Evolutionary conservation across 2,329 filamentous ascomycete species (phyloP).

Genomic region (Acarospora socialis): DNA sequence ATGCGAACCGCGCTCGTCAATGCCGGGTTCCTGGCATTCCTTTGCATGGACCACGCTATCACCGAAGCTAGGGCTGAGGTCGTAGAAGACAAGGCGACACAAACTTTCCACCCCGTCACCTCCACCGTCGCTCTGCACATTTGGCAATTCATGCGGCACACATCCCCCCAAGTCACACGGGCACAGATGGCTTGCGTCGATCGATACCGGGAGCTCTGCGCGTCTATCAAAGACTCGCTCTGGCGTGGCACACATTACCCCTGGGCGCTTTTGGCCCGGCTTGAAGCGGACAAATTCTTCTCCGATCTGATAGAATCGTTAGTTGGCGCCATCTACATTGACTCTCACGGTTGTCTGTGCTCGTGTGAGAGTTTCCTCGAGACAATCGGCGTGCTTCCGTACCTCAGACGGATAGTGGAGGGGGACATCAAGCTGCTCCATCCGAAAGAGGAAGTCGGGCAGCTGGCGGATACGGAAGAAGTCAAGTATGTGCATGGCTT

Average conservation of each 20-base stretch:
- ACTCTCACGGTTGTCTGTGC: constrained; percentile 48
- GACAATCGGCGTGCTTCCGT: constrained; percentile 49
- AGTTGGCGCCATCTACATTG: constrained; percentile 71
- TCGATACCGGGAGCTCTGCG: constrained; percentile 36
- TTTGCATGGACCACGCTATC: constrained; percentile 4
- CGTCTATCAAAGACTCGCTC: constrained; percentile 38
- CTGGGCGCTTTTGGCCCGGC: constrained; percentile 55
- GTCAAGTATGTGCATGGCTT: constrained; percentile 39
- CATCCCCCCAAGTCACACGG: constrained; percentile 32
- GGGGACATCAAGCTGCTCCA: constrained; percentile 42
- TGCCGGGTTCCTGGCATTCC: too few relatives aligned
- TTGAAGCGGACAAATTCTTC: constrained; percentile 61
- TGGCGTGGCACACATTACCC: constrained; percentile 46
- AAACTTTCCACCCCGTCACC: constrained; percentile 17
- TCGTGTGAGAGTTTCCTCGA: constrained; percentile 47
- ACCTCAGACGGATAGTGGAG: constrained; percentile 47
- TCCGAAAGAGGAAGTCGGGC: constrained; percentile 55
- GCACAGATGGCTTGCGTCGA: constrained; percentile 31
- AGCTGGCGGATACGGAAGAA: constrained; percentile 36
- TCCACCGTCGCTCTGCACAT: constrained; percentile 32
- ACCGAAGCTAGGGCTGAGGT: constrained; percentile 14
- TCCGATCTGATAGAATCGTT: constrained; percentile 73
- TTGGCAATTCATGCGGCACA: constrained; percentile 57
- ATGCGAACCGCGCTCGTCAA: constrained; percentile 67
- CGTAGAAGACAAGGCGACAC: constrained; percentile 16